Base-by-base conservation (phyloP, 2,329 filamentous ascomycete genomes). In the Fusarium robinianum region DNA sequence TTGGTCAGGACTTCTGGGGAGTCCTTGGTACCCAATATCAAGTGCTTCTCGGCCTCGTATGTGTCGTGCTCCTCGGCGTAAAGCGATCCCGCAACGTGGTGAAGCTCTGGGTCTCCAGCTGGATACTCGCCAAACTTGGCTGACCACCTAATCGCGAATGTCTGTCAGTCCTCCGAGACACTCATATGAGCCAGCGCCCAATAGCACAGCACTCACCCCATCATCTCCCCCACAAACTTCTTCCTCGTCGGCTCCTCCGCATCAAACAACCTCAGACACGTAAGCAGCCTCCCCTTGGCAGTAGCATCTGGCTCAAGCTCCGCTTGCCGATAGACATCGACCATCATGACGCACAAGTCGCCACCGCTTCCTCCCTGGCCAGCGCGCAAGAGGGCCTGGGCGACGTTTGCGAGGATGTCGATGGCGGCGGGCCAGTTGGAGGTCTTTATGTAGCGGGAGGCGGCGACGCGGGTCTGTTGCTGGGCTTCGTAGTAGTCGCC, bases 401-500 rank as follows among this genome's bases (percentile, higher is more conserved):
- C 87, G 51, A 96, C 94, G 55, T 81, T 86, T 68, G 81, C 85
- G 55, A 99, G 80, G 55, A 97, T 87, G 58, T 96, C 88, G 66
- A 90, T 85, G 33, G 95, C 94, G 9, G 90, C 86, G 57, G 78
- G 69, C 80, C 88, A 96, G 78, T 92, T 92, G 50, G 81, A 75
- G 29, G 86, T 79, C 74, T 97, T 97, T 68, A 92, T 84, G 73
- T 99, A 95, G 45, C 95, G 90, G 25, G 90, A 87, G 49, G 91
- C 91, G 58, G 96, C 92, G 41, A 96, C 91, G 52, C 94, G 90
- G 57, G 96, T 89, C 75, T 99, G 94, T 71, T 99, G 94, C 73
- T 97, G 92, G 46, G 94, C 94, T 79, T 99, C 94, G 75, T 99
- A 99, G 78, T 83, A 96, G 67, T 94, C 86, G 63, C 91, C 92